Evolutionary conservation across 306 rosid genomes (phyloP).

Genomic region (cucumber (Cucumis sativus)): Cucumber_9930_V3 NC_026656.2:12182001-12182500

Average conservation of each 20-base stretch:
- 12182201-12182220: constrained; percentile 78
- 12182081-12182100: neutral
- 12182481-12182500: too few relatives aligned
- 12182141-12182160: constrained; percentile 84
- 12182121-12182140: constrained; percentile 79
- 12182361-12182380: neutral
- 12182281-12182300: neutral
- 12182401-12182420: neutral
- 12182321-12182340: neutral
- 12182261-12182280: neutral
- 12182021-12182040: neutral
- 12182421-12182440: too few relatives aligned
- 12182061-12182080: neutral
- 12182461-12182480: too few relatives aligned
- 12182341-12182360: neutral
- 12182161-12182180: constrained; percentile 81
- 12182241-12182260: neutral
- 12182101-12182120: constrained; percentile 5
- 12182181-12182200: constrained; percentile 85
- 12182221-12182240: constrained; percentile 21
- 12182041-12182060: neutral
- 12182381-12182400: neutral
- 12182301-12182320: neutral
- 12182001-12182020: neutral
- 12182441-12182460: too few relatives aligned